Percentiles rank a stretch among this genome's conserved stretches.
Evolutionary conservation across 306 rosid species (phyloP).

Genomic region (Clitoria ternatea): DNA sequence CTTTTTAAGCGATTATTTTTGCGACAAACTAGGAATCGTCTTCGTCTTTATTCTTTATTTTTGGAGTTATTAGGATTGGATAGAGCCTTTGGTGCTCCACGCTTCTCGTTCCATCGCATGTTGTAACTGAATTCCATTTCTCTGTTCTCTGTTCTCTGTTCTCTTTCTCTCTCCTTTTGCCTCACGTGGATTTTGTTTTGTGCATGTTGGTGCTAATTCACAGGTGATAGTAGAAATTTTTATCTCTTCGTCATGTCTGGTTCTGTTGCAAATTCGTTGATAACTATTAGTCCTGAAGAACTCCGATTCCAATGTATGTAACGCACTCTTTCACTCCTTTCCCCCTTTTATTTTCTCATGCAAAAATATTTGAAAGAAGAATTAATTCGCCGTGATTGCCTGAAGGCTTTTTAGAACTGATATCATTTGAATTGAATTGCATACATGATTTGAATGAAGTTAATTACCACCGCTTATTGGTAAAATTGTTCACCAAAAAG

Average conservation of each 20-base stretch:
- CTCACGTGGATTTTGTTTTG: background rate
- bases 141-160: background rate
- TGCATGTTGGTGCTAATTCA: background rate
- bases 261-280: conserved; percentile 40
- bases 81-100: conserved; percentile 42
- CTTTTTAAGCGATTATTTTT: conserved; percentile 32
- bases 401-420: background rate
- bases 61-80: conserved; percentile 10
- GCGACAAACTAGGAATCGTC: conserved; percentile 20
- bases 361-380: background rate
- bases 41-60: background rate
- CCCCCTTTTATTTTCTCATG: background rate
- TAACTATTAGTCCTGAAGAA: conserved; percentile 62
- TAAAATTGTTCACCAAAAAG: too few species aligned
- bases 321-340: background rate
- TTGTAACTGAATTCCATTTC: background rate
- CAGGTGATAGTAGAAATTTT: conserved; percentile 1
- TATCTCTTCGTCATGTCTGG: conserved; percentile 55
- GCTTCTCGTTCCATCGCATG: conserved; percentile 40
- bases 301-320: conserved; percentile 65
- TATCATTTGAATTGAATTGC: background rate
- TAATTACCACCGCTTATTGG: too few species aligned
- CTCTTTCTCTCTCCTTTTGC: conserved; percentile 13
- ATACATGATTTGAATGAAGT: background rate
- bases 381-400: background rate